These are phyloP conservation scores for Triticum monococcum DNA, from an alignment of 176 grass and related monocot genomes.

Conservation along the genomic window DNA sequence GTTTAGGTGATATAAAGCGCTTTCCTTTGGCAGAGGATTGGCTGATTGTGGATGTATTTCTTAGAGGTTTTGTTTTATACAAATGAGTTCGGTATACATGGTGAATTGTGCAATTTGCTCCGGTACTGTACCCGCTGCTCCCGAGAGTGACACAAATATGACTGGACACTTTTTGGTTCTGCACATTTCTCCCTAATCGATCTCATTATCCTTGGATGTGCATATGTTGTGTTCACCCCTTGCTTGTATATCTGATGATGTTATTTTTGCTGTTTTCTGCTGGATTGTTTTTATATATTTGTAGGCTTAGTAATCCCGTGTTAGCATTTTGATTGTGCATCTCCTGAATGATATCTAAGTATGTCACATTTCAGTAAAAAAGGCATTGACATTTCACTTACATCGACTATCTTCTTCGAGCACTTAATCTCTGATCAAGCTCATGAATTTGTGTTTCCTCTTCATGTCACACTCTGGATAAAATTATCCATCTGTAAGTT, in stretches of 20 bases:
- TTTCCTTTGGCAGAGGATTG: neutral
- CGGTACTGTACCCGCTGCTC: neutral
- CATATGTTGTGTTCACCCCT: neutral
- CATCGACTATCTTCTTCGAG: neutral
- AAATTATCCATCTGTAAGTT: neutral
- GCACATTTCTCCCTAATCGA: neutral
- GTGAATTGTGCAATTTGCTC: neutral
- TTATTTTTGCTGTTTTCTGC: neutral
- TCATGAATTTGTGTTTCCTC: neutral
- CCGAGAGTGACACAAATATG: slow-evolving; percentile 9
- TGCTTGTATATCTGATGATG: neutral
- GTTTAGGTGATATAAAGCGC: neutral
- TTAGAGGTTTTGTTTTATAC: slow-evolving; percentile 9
- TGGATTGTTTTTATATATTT: neutral
- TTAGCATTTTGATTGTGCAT: neutral
- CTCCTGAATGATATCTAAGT: neutral
- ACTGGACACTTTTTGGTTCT: neutral
- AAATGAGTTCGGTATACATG: neutral
- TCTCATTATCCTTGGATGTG: neutral
- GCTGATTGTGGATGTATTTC: neutral
- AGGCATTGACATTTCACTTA: neutral
- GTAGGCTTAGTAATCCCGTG: neutral
- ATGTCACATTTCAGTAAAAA: neutral
- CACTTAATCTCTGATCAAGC: neutral
- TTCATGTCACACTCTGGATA: neutral